Base-by-base conservation (phyloP, 1,139 yeast species). In the Maudiozyma humilis region DNA sequence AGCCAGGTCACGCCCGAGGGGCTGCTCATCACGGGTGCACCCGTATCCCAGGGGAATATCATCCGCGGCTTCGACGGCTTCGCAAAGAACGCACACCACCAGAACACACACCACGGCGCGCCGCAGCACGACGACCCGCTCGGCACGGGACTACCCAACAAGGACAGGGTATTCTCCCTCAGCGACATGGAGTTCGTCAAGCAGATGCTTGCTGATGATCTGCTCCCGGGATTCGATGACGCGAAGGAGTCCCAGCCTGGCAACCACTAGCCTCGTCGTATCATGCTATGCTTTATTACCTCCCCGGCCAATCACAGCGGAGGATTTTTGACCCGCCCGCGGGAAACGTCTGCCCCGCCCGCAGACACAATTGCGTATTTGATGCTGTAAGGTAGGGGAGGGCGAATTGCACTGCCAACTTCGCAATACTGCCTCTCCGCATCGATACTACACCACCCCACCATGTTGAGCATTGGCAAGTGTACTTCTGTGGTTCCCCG, bases 31-130 rank as follows among this genome's bases (percentile, higher is more conserved):
- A 31, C 33, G 14, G 33, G 14, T 10, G 17, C 78, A 6, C 6
- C 27, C 27, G 27, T 10, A 10, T 6, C 27, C 27, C 38, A 35
- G 46, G 96, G 95, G 0, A 87, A 87, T 60, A 82, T 91, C 30
- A 84, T 88, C 30, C 82, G 82, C 52, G 97, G 97, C 0, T 89
- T 88, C 59, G 96, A 89, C 47, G 82, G 79, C 55, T 84, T 85
- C 60, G 71, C 81, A 43, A 85, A 84, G 58, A 46, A 54, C 6
- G 49, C 51, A 49, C 49, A 67, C 62, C 40, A 67, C 67, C 43
- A 70, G 72, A 43, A 72, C 70, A 55, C 76, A 75, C 62, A 73
- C 76, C 55, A 72, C 78, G 52, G 68, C 76, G 15, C 52, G n/a
- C 25, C 13, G 14, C 4, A 27, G 14, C 25, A 12, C 5, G 3